Conservation (phyloP, 2,329 filamentous ascomycete species). For the Tricladium varicosporioides region DNA sequence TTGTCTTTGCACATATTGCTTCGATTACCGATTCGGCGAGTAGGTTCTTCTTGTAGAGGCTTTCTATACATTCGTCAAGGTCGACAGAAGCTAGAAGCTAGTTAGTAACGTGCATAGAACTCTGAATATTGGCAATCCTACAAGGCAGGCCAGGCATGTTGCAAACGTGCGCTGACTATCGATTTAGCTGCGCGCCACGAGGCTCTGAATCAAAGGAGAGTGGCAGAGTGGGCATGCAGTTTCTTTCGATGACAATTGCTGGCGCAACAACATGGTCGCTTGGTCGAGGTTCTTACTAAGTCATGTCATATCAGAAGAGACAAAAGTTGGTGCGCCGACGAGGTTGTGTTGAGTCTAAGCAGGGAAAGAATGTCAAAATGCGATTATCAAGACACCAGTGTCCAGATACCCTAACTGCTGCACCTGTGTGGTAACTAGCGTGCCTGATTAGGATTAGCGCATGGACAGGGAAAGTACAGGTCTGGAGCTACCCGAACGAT, state of each 20-base stretch:
- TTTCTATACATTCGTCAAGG: conserved; percentile 96
- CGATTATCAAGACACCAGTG: background rate
- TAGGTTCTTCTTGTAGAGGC: conserved; percentile 94
- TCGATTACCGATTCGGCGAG: conserved; percentile 97
- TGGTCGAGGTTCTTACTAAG: conserved; percentile 15
- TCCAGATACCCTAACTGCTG: background rate
- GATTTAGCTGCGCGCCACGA: conserved; percentile 18
- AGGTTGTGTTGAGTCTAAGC: background rate
- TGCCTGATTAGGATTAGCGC: background rate
- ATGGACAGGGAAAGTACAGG: background rate
- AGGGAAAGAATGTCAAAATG: background rate
- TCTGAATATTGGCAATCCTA: conserved; percentile 35
- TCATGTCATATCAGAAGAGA: conserved; percentile 21
- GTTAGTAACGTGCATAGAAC: no score
- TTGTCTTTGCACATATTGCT: conserved; percentile 98
- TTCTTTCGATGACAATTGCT: conserved; percentile 27
- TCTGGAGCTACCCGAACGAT: background rate
- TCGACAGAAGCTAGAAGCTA: conserved; percentile 77
- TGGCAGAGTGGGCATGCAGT: conserved; percentile 25
- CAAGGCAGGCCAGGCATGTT: conserved; percentile 58
- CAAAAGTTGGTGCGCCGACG: background rate
- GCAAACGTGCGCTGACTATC: conserved; percentile 21
- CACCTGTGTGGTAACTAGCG: background rate
- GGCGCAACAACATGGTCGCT: conserved; percentile 36
- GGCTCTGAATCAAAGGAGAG: conserved; percentile 24